These are phyloP conservation scores for Penicillium sp. DNA, from an alignment of 2,329 filamentous ascomycete genomes.

Conservation along the genomic window DNA sequence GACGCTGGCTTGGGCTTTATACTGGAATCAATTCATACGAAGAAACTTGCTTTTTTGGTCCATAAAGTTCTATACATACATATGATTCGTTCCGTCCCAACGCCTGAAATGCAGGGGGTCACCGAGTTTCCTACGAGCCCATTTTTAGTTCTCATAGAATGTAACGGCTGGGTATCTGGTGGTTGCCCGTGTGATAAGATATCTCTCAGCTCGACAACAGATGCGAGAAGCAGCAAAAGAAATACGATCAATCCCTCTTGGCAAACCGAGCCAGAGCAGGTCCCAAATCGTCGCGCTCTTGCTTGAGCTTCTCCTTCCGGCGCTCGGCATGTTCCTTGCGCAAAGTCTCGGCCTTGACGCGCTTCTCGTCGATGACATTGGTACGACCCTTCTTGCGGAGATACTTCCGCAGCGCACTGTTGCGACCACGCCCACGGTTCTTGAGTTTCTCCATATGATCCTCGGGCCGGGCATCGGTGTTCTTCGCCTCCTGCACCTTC, in stretches of 20 bases:
- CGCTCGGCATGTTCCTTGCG: conserved; percentile 68
- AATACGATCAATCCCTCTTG: conserved; percentile 54
- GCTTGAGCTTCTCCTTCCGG: conserved; percentile 65
- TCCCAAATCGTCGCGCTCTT: conserved; percentile 73
- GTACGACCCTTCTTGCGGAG: conserved; percentile 86
- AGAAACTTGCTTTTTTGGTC: conserved; percentile 19
- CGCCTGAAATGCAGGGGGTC: conserved; percentile 27
- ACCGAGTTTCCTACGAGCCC: conserved; percentile 10
- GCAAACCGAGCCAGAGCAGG: conserved; percentile 85
- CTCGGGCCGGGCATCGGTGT: conserved; percentile 70
- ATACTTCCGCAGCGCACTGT: conserved; percentile 82
- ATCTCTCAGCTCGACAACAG: conserved; percentile 9
- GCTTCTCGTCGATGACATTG: conserved; percentile 96
- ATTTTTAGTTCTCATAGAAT: conserved; percentile 18
- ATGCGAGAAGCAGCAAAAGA: conserved; percentile 2
- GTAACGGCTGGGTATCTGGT: conserved; percentile 27
- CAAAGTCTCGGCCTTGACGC: conserved; percentile 79
- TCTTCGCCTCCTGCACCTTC: conserved; percentile 73
- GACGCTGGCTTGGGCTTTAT: neutral
- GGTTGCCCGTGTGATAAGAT: neutral
- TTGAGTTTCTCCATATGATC: conserved; percentile 61
- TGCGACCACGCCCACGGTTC: conserved; percentile 84
- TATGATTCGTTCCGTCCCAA: conserved; percentile 17
- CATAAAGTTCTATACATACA: conserved; percentile 20
- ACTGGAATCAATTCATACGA: conserved; percentile 1